These are phyloP conservation scores for Paracorniculantispora psalliotae DNA, from an alignment of 2,329 filamentous ascomycete genomes.

Conservation along the genomic window DNA sequence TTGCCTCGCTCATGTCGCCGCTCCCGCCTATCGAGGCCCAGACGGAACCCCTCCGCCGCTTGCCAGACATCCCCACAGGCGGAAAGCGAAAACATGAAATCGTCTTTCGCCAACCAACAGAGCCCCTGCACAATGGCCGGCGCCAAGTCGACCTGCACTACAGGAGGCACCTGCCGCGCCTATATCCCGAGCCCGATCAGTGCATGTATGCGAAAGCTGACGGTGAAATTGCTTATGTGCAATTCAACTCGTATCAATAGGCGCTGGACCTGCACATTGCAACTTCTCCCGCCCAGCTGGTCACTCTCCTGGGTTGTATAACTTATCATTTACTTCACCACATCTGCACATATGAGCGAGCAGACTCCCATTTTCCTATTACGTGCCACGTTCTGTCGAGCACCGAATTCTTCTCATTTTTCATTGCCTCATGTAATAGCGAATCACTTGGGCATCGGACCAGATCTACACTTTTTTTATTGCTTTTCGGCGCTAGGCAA, in stretches of 20 bases:
- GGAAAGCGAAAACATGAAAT: constrained; percentile 34
- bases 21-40: constrained; percentile 32
- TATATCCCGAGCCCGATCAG: constrained; percentile 25
- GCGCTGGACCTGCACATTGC: not conserved
- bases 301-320: not conserved
- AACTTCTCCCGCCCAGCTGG: no score
- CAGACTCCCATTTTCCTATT: not conserved
- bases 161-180: constrained; percentile 19
- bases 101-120: constrained; percentile 28
- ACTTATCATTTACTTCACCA: not conserved
- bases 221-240: constrained; percentile 19
- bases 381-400: not conserved
- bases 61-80: constrained; percentile 24
- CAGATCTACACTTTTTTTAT: not conserved
- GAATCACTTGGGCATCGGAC: not conserved
- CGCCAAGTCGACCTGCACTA: constrained; percentile 32
- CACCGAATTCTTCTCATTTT: not conserved
- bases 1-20: constrained; percentile 30
- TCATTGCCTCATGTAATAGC: not conserved
- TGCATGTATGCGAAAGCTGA: constrained; percentile 33
- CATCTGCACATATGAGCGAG: not conserved
- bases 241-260: constrained; percentile 10
- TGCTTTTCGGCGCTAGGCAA: not conserved
- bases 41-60: constrained; percentile 24
- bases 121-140: constrained; percentile 33